Conservation (phyloP, 2,329 filamentous ascomycete species). For the Fusarium multiceps region DNA sequence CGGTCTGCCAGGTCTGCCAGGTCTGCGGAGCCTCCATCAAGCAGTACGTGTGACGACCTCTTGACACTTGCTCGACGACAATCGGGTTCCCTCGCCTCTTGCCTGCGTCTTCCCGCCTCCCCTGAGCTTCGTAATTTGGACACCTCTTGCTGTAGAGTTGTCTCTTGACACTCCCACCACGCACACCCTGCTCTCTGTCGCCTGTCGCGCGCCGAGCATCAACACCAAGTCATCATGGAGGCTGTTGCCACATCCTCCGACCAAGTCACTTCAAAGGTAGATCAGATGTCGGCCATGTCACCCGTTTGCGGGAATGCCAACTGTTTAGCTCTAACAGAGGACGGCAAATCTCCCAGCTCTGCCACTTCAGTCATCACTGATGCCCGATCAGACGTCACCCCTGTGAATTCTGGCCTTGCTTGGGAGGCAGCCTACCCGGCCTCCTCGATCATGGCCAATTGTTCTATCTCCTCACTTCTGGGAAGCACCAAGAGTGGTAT, state of each 20-base stretch:
- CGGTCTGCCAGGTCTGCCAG: background rate
- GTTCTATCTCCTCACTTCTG: background rate
- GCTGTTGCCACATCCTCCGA: constrained; percentile 46
- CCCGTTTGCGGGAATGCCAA: constrained; percentile 23
- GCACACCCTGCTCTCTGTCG: constrained; percentile 28
- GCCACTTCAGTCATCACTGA: constrained; percentile 42
- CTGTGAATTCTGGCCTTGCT: constrained; percentile 17
- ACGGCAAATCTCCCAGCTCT: constrained; percentile 35
- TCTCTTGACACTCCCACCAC: constrained; percentile 28
- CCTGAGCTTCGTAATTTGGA: constrained; percentile 15
- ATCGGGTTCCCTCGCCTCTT: constrained; percentile 25
- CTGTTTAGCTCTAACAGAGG: constrained; percentile 21
- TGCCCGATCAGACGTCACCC: constrained; percentile 46
- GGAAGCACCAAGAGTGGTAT: background rate
- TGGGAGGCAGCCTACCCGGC: constrained; percentile 18
- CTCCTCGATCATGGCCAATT: constrained; percentile 7
- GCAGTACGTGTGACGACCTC: constrained; percentile 34
- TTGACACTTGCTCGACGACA: constrained; percentile 31
- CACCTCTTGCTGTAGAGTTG: constrained; percentile 4
- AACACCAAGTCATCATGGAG: constrained; percentile 36
- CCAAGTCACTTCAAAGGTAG: constrained; percentile 51
- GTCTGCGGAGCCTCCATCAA: constrained; percentile 35
- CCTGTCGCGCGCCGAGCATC: constrained; percentile 34
- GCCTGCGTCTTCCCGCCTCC: constrained; percentile 16
- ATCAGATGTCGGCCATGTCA: constrained; percentile 47